A percentile compares a stretch with the other conserved stretches of the same genome.
phyloP scores from a whole-genome alignment of 2,329 filamentous ascomycete species.

The Ascochyta clinopodiicola region DNA sequence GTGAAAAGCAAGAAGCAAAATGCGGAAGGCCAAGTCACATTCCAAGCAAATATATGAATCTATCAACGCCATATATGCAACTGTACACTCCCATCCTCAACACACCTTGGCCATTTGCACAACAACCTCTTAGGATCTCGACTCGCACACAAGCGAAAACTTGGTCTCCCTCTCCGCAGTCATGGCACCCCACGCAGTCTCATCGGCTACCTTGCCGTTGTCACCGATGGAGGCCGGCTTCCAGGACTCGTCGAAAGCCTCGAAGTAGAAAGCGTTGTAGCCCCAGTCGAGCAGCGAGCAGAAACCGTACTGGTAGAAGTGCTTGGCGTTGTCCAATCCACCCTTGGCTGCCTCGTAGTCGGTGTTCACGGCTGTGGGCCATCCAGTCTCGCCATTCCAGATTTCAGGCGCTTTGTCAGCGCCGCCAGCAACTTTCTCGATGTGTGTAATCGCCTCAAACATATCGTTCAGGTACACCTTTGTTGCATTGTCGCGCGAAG shows the following conservation, averaged over 20 bases:
- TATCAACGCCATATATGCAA: background rate
- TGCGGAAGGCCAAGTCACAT: no score
- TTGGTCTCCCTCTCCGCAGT: constrained; percentile 64
- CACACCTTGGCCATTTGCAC: background rate
- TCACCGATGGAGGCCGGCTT: constrained; percentile 70
- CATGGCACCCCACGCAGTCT: constrained; percentile 75
- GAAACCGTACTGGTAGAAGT: constrained; percentile 67
- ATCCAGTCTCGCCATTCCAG: constrained; percentile 50
- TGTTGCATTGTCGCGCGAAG: constrained; percentile 56
- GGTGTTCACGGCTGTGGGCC: constrained; percentile 57
- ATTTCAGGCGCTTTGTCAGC: constrained; percentile 63
- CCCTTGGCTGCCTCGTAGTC: constrained; percentile 68
- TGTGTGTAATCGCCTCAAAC: constrained; percentile 66
- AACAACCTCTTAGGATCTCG: background rate
- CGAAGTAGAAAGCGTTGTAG: constrained; percentile 74
- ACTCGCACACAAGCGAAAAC: constrained; percentile 59
- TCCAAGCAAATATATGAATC: no score
- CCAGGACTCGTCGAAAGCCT: constrained; percentile 76
- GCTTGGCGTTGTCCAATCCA: constrained; percentile 63
- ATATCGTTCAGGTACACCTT: constrained; percentile 72
- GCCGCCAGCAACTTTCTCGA: constrained; percentile 65
- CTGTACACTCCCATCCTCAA: background rate
- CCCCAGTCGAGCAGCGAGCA: constrained; percentile 71
- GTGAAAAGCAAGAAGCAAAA: no score
- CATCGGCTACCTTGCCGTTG: constrained; percentile 66